phyloP scores from a whole-genome alignment of 768 basidiomycete species.

The Suillus paluster region DNA sequence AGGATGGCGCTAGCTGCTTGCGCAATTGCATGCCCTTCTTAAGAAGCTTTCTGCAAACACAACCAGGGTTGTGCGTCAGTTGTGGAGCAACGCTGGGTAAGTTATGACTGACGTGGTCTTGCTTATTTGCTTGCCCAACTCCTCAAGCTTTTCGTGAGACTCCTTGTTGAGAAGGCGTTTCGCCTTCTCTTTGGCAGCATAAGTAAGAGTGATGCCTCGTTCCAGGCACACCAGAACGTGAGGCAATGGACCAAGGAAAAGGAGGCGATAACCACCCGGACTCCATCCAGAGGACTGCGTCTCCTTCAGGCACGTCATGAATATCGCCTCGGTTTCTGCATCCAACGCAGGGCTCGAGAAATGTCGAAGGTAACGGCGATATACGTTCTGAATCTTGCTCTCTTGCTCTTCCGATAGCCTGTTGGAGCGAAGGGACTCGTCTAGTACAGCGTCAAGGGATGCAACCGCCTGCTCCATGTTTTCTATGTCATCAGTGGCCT shows the following conservation, averaged over 20 bases:
- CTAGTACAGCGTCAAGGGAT: neutral
- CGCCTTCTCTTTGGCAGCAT: slow-evolving; percentile 32
- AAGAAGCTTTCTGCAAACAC: slow-evolving; percentile 27
- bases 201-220: slow-evolving; percentile 25
- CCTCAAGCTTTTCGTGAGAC: slow-evolving; percentile 41
- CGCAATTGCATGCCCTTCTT: slow-evolving; percentile 32
- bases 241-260: slow-evolving; percentile 45
- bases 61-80: neutral
- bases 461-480: slow-evolving; percentile 8
- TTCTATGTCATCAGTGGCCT: neutral
- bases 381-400: slow-evolving; percentile 23
- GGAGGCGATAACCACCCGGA: slow-evolving; percentile 35
- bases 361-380: slow-evolving; percentile 13
- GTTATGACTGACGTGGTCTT: slow-evolving; percentile 36
- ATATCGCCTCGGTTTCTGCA: slow-evolving; percentile 29
- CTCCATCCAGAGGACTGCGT: slow-evolving; percentile 34
- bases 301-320: slow-evolving; percentile 30
- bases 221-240: slow-evolving; percentile 47
- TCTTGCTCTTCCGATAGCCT: slow-evolving; percentile 32
- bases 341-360: slow-evolving; percentile 3
- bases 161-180: slow-evolving; percentile 31
- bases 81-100: neutral
- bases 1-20: slow-evolving; percentile 35
- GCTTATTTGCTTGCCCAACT: slow-evolving; percentile 31
- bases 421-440: slow-evolving; percentile 21